Evolutionary conservation across 2,329 filamentous ascomycete species (phyloP).

Genomic region (Penicillium sp.): DNA sequence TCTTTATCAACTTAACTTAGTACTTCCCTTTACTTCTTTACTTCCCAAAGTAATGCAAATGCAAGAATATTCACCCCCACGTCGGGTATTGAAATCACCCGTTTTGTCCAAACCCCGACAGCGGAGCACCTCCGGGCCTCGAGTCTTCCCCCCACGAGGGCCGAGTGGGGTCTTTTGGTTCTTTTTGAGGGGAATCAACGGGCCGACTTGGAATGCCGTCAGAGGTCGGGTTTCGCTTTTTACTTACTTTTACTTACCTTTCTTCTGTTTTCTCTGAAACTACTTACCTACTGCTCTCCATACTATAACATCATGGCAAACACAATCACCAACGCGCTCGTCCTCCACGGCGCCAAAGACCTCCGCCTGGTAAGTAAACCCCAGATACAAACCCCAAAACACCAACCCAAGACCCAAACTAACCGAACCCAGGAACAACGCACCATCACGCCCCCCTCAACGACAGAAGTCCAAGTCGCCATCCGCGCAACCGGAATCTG

Average conservation of each 20-base stretch:
- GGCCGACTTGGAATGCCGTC: conserved; percentile 8
- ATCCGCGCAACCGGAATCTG: conserved; percentile 68
- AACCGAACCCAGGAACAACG: conserved; percentile 53
- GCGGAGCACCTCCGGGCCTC: conserved; percentile 24
- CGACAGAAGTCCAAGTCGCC: conserved; percentile 61
- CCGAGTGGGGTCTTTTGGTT: conserved; percentile 1
- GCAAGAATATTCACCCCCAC: not conserved
- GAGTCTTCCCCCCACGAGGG: conserved; percentile 13
- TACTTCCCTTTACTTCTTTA: too few species aligned
- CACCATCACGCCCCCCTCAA: conserved; percentile 45
- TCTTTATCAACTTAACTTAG: not conserved
- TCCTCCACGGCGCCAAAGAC: conserved; percentile 61
- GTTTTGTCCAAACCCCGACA: conserved; percentile 15
- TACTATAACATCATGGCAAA: conserved; percentile 24
- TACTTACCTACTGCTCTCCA: not conserved
- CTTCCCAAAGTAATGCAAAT: not conserved
- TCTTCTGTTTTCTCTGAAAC: not conserved
- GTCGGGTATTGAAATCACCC: conserved; percentile 19
- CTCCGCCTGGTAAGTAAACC: conserved; percentile 53
- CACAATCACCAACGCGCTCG: conserved; percentile 42
- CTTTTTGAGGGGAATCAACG: conserved; percentile 7
- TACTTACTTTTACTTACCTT: not conserved
- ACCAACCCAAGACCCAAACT: not conserved
- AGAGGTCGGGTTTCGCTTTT: not conserved
- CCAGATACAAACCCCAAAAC: not conserved